Conservation (phyloP, 2,329 filamentous ascomycete species). For the Aspergillus sp. region DNA sequence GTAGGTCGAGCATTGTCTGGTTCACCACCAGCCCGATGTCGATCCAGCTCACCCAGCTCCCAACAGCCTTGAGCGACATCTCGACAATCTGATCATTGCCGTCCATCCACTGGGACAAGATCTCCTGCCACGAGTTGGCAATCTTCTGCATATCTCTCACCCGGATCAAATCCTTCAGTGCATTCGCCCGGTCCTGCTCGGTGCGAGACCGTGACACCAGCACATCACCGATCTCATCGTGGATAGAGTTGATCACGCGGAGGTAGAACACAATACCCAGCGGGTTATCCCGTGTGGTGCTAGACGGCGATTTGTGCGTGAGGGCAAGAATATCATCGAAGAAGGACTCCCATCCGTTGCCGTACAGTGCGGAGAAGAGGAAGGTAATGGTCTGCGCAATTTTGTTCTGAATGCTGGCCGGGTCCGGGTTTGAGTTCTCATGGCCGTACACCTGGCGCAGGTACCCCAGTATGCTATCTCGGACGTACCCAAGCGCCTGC, state of each 20-base stretch:
- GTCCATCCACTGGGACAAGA: slow-evolving; percentile 74
- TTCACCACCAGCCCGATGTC: slow-evolving; percentile 94
- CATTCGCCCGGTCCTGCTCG: slow-evolving; percentile 81
- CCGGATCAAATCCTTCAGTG: slow-evolving; percentile 87
- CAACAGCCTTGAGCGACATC: slow-evolving; percentile 85
- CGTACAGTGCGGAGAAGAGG: slow-evolving; percentile 85
- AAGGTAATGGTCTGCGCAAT: slow-evolving; percentile 93
- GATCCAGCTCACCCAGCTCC: slow-evolving; percentile 98
- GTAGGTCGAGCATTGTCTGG: slow-evolving; percentile 76
- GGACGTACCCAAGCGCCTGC: slow-evolving; percentile 71
- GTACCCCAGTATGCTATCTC: slow-evolving; percentile 79
- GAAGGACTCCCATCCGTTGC: slow-evolving; percentile 81
- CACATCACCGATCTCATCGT: slow-evolving; percentile 96
- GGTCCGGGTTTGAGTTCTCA: slow-evolving; percentile 62
- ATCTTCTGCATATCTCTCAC: slow-evolving; percentile 86
- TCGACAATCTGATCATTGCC: slow-evolving; percentile 74
- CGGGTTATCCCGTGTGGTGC: slow-evolving; percentile 65
- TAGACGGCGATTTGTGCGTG: slow-evolving; percentile 61
- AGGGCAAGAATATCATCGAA: slow-evolving; percentile 85
- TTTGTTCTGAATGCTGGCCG: slow-evolving; percentile 85
- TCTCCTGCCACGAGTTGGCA: slow-evolving; percentile 85
- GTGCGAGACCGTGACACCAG: slow-evolving; percentile 74
- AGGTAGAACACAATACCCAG: slow-evolving; percentile 82
- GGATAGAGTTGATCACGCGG: slow-evolving; percentile 81
- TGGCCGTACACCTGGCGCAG: slow-evolving; percentile 72